phyloP scores from a whole-genome alignment of 192 early-diverging fungal genomes.

The Globomyces pollinis-pini region DNA sequence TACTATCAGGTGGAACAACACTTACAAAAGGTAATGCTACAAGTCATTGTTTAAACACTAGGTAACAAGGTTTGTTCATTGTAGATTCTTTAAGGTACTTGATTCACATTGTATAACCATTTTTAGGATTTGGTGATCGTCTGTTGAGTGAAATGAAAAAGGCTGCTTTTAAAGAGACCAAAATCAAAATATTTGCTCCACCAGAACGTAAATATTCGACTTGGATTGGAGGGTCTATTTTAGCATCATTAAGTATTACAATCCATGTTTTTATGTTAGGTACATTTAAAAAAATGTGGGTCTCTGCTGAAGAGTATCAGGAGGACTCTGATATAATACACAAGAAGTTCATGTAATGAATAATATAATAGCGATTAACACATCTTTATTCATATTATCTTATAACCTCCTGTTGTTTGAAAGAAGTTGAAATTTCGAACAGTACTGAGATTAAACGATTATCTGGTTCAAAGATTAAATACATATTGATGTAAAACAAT shows the following conservation, averaged over 20 bases:
- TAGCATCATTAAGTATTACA: constrained; percentile 61
- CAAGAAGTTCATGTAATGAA: not conserved
- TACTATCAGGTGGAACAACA: constrained; percentile 96
- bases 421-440: too few relatives aligned
- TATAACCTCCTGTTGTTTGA: too few relatives aligned
- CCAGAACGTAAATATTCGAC: constrained; percentile 97
- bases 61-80: not conserved
- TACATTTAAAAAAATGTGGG: constrained; percentile 99
- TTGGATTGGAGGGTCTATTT: constrained; percentile 96
- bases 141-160: constrained; percentile 84
- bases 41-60: not conserved
- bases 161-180: constrained; percentile 84
- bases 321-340: not conserved
- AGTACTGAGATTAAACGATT: too few relatives aligned
- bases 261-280: constrained; percentile 20
- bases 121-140: constrained; percentile 85
- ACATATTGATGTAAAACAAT: too few relatives aligned
- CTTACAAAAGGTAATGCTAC: constrained; percentile 58
- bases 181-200: constrained; percentile 95
- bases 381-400: too few relatives aligned
- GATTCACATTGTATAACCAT: not conserved
- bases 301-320: constrained; percentile 83
- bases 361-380: not conserved
- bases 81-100: not conserved
- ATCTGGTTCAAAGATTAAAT: too few relatives aligned